Conservation (phyloP, 169 alveolate species). For the Cyclospora cayetanensis region DNA sequence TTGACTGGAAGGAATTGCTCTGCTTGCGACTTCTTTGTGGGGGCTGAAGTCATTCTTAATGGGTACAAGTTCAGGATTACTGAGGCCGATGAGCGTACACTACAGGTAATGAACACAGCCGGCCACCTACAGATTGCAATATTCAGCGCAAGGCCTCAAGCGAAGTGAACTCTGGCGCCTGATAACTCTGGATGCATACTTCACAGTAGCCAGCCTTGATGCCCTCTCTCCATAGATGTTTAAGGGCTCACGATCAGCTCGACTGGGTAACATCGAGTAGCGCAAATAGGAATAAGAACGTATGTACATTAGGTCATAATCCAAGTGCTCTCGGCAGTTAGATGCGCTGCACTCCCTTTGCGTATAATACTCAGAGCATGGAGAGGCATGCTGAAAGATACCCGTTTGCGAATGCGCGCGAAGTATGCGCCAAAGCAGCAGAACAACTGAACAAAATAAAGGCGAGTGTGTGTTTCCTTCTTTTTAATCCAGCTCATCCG, state of each 20-base stretch:
- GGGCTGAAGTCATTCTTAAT: conserved; percentile 51
- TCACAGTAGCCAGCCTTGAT: background rate
- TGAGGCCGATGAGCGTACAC: conserved; percentile 65
- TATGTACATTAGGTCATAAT: background rate
- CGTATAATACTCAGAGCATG: conserved; percentile 27
- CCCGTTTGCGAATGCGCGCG: conserved; percentile 53
- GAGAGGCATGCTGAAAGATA: conserved; percentile 29
- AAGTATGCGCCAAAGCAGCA: conserved; percentile 35
- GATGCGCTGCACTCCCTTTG: background rate
- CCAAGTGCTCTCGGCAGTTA: background rate
- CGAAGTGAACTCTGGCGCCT: background rate
- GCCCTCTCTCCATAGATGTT: background rate
- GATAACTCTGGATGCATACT: background rate
- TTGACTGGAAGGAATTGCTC: conserved; percentile 20
- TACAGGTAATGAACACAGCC: background rate
- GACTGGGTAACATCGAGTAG: background rate
- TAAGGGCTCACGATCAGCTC: background rate
- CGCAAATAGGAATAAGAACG: background rate
- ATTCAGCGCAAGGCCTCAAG: background rate
- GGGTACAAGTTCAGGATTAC: conserved; percentile 39
- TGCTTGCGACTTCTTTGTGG: conserved; percentile 67
- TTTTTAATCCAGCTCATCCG: background rate
- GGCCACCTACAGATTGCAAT: background rate
- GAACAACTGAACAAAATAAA: conserved; percentile 21
- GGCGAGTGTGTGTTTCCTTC: background rate